Conservation (phyloP, 768 basidiomycete species). For the Candolleomyces efflorescens region DNA sequence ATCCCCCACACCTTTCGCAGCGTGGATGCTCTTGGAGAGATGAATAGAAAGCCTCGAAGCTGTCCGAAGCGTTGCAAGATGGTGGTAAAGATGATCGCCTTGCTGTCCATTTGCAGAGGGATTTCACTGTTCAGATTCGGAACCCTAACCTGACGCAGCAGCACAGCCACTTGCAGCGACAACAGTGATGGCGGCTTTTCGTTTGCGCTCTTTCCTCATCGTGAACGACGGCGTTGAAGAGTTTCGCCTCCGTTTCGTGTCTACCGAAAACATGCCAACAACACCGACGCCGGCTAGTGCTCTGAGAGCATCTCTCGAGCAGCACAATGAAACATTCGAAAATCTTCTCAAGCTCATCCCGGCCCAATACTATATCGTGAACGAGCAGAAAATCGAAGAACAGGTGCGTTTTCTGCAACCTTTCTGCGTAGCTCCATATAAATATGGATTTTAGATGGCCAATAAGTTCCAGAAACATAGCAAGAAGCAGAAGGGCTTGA, state of each 20-base stretch:
- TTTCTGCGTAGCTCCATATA: not conserved
- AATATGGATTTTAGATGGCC: conserved; percentile 30
- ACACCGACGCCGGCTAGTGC: conserved; percentile 48
- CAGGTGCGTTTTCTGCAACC: conserved; percentile 40
- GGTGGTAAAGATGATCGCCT: too few relatives aligned
- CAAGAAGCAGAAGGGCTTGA: conserved; percentile 78
- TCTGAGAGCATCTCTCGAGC: conserved; percentile 64
- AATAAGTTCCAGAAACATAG: conserved; percentile 84
- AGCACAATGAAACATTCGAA: conserved; percentile 86
- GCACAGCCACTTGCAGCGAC: too few relatives aligned
- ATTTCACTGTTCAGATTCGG: too few relatives aligned
- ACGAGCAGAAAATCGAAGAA: conserved; percentile 55
- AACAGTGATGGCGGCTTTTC: too few relatives aligned
- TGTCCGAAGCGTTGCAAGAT: too few relatives aligned
- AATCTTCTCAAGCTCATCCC: conserved; percentile 82
- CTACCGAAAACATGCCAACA: not conserved
- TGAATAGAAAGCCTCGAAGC: too few relatives aligned
- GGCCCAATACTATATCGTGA: conserved; percentile 79
- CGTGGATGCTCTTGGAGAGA: too few relatives aligned
- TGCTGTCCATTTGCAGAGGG: too few relatives aligned
- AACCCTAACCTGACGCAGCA: too few relatives aligned
- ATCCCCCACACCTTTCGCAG: too few relatives aligned
- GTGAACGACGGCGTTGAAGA: too few relatives aligned
- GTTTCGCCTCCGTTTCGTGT: too few relatives aligned
- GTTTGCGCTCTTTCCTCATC: not conserved